Evolutionary conservation across 1,284 basidiomycete species (phyloP), one percentile per base, ranked within the genome.

Genomic region (Spongispora temasekensis): DNA sequence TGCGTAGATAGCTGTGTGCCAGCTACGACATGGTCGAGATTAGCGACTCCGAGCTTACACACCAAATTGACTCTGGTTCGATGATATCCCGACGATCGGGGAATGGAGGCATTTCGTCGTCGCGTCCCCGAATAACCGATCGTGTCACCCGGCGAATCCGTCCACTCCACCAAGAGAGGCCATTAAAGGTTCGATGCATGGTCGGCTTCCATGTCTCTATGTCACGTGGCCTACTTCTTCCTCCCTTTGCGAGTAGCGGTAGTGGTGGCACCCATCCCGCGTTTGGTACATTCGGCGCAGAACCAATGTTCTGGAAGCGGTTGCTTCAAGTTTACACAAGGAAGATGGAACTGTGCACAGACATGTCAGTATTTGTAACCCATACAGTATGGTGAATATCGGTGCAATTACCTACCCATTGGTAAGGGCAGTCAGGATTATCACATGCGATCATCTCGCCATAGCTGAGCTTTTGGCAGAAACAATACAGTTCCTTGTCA

Each of bases 381-480:
- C 32, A 31, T 57, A 17, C n/a, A 34, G 54, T 58, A 68, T 50
- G 44, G 55, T 31, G 27, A 55, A 46, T 9, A 48, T 56, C 32
- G 46, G 58, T 25, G 55, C 35, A 65, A 21, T 13, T 15, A 79
- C 86, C 78, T 62, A 88, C 88, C 88, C 88, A 90, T 82, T 89
- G 85, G 72, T 83, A 87, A n/a, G 78, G 79, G 73, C 88, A 90
- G 9, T 78, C 78, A n/a, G 81, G 75, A 65, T 86, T 86, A 69
- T 90, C 88, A 70, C 88, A 90, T 48, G 81, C 88, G 63, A 90
- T 85, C 88, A 90, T 90, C 81, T 88, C 85, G 58, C 87, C 87
- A 61, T 84, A 86, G 52, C 85, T 87, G 60, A 82, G 78, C 68
- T 85, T 85, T 64, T 84, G 84, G 70, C 88, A 89, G 76, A 84